Evolutionary conservation across 2,329 filamentous ascomycete species (phyloP).

Genomic region (Fusarium anguioides): DNA sequence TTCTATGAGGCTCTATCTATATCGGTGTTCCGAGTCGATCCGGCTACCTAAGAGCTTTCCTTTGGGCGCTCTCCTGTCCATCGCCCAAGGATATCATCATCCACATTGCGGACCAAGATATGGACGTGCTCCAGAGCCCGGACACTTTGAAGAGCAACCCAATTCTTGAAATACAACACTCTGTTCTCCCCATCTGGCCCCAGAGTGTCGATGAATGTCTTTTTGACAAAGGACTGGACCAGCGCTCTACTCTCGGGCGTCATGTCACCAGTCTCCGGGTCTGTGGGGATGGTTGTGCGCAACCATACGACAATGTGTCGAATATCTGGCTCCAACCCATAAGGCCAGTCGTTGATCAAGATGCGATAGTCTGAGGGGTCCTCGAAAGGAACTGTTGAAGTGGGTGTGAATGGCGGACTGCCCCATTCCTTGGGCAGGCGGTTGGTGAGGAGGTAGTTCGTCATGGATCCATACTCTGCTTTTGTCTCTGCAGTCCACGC

Average conservation of each 20-base stretch:
- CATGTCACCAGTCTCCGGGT: conserved; percentile 76
- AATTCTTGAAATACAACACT: conserved; percentile 94
- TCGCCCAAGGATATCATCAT: conserved; percentile 61
- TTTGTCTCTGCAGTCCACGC: conserved; percentile 78
- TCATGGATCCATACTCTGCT: conserved; percentile 80
- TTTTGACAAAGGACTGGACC: conserved; percentile 76
- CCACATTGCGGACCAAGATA: conserved; percentile 71
- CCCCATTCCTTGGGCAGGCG: conserved; percentile 77
- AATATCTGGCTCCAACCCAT: conserved; percentile 74
- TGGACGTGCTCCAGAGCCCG: conserved; percentile 91
- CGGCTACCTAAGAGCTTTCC: conserved; percentile 43
- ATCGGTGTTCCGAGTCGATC: not conserved
- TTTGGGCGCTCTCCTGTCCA: conserved; percentile 63
- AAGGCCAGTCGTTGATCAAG: conserved; percentile 93
- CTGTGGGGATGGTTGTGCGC: conserved; percentile 81
- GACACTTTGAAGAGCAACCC: conserved; percentile 88
- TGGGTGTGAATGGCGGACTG: conserved; percentile 64
- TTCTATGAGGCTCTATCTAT: conserved; percentile 17
- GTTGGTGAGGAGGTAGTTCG: conserved; percentile 79
- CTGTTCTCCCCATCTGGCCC: conserved; percentile 60
- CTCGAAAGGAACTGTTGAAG: conserved; percentile 63
- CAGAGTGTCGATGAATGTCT: conserved; percentile 72
- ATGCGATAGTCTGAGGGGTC: conserved; percentile 72
- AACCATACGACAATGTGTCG: conserved; percentile 94
- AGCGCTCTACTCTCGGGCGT: conserved; percentile 71